phyloP scores from a whole-genome alignment of 2,329 filamentous ascomycete genomes.

The Emericellopsis atlantica region DNA sequence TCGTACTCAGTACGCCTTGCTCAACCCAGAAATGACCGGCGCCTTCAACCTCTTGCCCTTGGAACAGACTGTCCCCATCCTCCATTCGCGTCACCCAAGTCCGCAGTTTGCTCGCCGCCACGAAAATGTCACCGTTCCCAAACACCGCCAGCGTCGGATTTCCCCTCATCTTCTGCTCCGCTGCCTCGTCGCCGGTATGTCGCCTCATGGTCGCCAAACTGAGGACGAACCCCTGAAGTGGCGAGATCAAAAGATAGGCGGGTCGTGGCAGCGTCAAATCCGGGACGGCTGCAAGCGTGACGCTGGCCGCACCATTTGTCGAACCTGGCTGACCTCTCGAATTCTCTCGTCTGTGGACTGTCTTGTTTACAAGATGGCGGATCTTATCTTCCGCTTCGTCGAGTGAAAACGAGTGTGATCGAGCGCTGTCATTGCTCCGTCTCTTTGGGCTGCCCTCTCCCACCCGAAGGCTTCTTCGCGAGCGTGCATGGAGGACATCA shows the following conservation, averaged over 20 bases:
- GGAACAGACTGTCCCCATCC: conserved; percentile 27
- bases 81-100: conserved; percentile 49
- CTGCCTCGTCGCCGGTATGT: conserved; percentile 11
- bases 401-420: conserved; percentile 18
- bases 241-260: conserved; percentile 56
- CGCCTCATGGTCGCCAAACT: conserved; percentile 35
- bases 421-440: conserved; percentile 2
- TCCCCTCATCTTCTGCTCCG: conserved; percentile 42
- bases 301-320: conserved; percentile 5
- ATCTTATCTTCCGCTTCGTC: conserved; percentile 36
- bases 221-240: conserved; percentile 47
- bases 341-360: conserved; percentile 11
- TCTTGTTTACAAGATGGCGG: conserved; percentile 30
- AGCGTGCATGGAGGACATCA: conserved; percentile 19
- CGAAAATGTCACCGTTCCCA: conserved; percentile 65
- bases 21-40: conserved; percentile 56
- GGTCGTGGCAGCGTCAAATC: conserved; percentile 23
- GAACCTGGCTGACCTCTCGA: conserved; percentile 4
- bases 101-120: conserved; percentile 49
- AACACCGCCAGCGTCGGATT: conserved; percentile 58
- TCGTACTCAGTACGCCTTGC: conserved; percentile 26
- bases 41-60: conserved; percentile 30
- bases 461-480: conserved; percentile 3
- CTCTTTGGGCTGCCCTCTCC: conserved; percentile 3
- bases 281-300: conserved; percentile 16